Evolutionary conservation across 352 stramenopile species (phyloP).

Genomic region (Phytophthora podocarpi): DNA sequence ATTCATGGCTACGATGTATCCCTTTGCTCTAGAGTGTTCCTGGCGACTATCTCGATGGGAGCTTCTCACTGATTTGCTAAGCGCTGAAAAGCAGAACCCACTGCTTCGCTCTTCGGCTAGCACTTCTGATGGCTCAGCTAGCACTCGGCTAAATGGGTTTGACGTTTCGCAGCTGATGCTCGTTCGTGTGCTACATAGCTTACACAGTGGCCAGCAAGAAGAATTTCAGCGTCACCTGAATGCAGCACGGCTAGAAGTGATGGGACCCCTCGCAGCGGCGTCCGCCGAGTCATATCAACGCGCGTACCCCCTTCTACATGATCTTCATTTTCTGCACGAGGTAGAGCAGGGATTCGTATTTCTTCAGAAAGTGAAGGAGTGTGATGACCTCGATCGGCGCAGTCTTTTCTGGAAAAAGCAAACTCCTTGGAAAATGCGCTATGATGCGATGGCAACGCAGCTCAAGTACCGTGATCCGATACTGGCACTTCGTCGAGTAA

Average conservation of each 20-base stretch:
- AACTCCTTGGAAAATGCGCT: conserved; percentile 71
- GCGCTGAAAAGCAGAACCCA: conserved; percentile 73
- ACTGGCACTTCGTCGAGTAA: conserved; percentile 77
- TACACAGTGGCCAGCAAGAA: conserved; percentile 60
- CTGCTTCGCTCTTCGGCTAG: conserved; percentile 47
- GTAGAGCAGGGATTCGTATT: conserved; percentile 74
- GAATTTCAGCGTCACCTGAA: conserved; percentile 67
- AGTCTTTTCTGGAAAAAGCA: conserved; percentile 60
- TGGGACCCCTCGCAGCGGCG: conserved; percentile 70
- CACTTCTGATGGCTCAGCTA: conserved; percentile 19
- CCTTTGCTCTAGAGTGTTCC: conserved; percentile 81
- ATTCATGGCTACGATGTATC: conserved; percentile 81
- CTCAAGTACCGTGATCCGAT: conserved; percentile 87
- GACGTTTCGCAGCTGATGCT: conserved; percentile 79
- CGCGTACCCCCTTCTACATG: conserved; percentile 74
- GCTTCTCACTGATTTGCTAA: conserved; percentile 74
- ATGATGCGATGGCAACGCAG: conserved; percentile 73
- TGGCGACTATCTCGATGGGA: conserved; percentile 89
- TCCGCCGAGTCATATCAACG: conserved; percentile 80
- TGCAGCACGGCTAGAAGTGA: conserved; percentile 70
- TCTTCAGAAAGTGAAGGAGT: conserved; percentile 39
- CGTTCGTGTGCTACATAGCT: conserved; percentile 81
- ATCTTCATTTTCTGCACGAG: conserved; percentile 82
- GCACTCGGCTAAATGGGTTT: conserved; percentile 56
- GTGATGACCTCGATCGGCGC: conserved; percentile 29